Evolutionary conservation across 208 protist species (phyloP), one percentile per base, ranked within the genome.

Genomic region (Crithidia sp.): DNA sequence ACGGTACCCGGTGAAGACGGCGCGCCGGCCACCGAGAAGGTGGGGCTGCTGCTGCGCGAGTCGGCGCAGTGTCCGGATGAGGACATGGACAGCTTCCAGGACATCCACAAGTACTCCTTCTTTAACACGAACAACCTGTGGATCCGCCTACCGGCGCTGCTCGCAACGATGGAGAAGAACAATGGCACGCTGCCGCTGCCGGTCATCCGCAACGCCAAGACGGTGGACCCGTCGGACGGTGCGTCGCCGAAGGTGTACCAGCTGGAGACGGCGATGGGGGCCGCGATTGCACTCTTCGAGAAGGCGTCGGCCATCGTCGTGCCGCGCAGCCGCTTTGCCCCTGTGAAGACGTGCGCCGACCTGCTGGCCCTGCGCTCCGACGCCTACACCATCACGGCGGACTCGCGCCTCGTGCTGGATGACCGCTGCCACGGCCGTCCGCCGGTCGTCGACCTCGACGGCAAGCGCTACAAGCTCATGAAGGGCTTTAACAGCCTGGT

Each of bases 61-160:
- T 84, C 84, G 7, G 94, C 93, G 69, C 91, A 96, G 83, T 97
- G 91, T 75, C 84, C 85, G 36, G 84, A 84, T 55, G 91, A 92
- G 74, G 85, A 99, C 87, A 92, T 97, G 96, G 76, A 76, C 82
- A 77, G 92, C 47, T 99, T 99, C 87, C 97, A 99, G 74, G 92
- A 98, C 67, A 97, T 99, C 65, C 77, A 82, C 55, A 99, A 98
- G 75, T 98, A 99, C 87, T 88, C 89, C 54, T 98, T 98, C 82
- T 99, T 99, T 86, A 99, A 99, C 85, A 99, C 99, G 16, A 99
- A 99, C 89, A 99, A 99, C 87, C 73, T 99, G 43, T 99, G 98
- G 98, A 74, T 99, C 17, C 84, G 95, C 61, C 81, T 99, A 19
- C 70, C 79, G 10, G 87, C 94, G 44, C 87, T 99, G 52, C 76